Base-by-base conservation (phyloP, 495 filamentous ascomycete species). In the Aspergillus ellipticus region DNA sequence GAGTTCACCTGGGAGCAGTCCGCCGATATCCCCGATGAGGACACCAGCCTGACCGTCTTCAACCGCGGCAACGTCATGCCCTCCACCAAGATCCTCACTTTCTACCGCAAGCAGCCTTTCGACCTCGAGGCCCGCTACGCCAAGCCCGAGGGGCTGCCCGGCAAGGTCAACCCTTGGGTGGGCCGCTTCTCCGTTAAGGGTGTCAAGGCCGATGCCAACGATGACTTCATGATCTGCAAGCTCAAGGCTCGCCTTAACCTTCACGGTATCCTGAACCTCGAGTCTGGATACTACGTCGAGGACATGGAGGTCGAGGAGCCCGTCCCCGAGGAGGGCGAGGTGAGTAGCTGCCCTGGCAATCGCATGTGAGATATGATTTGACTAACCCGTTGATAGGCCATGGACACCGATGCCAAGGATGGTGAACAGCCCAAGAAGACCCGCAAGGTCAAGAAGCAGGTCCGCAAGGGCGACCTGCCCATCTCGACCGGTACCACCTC, bases 1-100 rank as follows among this genome's bases (percentile, higher is more conserved):
- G 95, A 99, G 72, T 99, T 99, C 78, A 89, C 90, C 52, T 99
- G 94, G 94, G 94, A 99, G 82, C 94, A 97, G 79, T 96, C 94
- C 22, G 84, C 92, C 49, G 94, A 99, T 55, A 97, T 99, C 63
- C 94, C 94, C 26, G 95, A 99, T 71, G 94, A 99, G 80, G 94
- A 97, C 68, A 97, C 95, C 50, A 94, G 86, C 78, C 81, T 99
- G 49, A 96, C 89, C 28, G 94, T 99, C 63, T 99, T 99, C 79
- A 93, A 92, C 83, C 91, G 86, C 71, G 94, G 92, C 74, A 97
- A 96, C 62, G 88, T 96, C 51, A 89, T 99, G 80, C 94, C 94
- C 48, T 97, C 94, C 6, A 99, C 94, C 55, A 99, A 99, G 83
- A 99, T 99, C 60, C 86, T 99, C 46, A 99, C 94, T 24, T 99